These are phyloP conservation scores for Epichloe brachyelytri DNA, from an alignment of 2,329 filamentous ascomycete genomes.

Conservation along the genomic window DNA sequence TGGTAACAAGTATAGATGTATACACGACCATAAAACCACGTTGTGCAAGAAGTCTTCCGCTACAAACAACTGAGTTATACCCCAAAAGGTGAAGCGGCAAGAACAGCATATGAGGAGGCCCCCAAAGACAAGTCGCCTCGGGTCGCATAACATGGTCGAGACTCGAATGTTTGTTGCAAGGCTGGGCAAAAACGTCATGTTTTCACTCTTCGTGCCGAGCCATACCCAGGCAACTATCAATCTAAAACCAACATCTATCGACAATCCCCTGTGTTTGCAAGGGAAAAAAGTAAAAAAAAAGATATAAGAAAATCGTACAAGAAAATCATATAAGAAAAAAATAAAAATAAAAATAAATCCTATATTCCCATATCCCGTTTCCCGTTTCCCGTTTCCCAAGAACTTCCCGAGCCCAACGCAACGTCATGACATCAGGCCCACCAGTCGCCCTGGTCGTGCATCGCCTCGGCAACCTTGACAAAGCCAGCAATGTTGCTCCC, in stretches of 20 bases:
- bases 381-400: too few species aligned
- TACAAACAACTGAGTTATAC: too few species aligned
- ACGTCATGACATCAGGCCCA: constrained; percentile 30
- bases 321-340: not conserved
- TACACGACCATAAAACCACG: too few species aligned
- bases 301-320: not conserved
- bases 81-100: too few species aligned
- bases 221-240: not conserved
- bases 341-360: not conserved
- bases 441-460: constrained; percentile 97
- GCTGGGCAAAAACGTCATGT: too few species aligned
- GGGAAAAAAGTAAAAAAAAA: not conserved
- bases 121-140: too few species aligned
- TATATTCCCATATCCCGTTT: not conserved
- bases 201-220: not conserved
- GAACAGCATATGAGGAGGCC: too few species aligned
- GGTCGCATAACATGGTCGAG: too few species aligned
- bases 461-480: constrained; percentile 87
- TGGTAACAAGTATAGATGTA: too few species aligned
- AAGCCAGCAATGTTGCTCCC: constrained; percentile 97
- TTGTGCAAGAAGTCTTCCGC: too few species aligned
- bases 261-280: not conserved
- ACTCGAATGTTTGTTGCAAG: too few species aligned
- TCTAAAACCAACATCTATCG: not conserved
- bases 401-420: too few species aligned